phyloP scores from a whole-genome alignment of 2,329 filamentous ascomycete genomes.

The Diplodia seriata region DNA sequence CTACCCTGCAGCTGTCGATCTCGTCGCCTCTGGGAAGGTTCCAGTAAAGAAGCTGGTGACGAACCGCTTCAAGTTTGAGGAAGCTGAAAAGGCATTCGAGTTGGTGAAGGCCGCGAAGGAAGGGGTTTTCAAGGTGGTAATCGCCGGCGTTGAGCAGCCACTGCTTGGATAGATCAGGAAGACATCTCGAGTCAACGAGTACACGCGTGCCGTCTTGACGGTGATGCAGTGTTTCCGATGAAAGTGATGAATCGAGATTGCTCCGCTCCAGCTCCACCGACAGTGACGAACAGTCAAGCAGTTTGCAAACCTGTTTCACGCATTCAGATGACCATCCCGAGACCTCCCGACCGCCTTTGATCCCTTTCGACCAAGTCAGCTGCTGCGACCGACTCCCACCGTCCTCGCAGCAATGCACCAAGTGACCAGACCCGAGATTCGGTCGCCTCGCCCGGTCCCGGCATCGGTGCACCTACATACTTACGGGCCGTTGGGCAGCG shows the following conservation, averaged over 20 bases:
- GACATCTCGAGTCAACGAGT: not conserved
- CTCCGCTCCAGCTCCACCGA: not conserved
- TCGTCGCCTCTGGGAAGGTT: slow-evolving; percentile 59
- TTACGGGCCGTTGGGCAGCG: not conserved
- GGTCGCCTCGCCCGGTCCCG: slow-evolving; percentile 4
- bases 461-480: not conserved
- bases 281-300: not conserved
- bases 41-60: slow-evolving; percentile 51
- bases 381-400: not conserved
- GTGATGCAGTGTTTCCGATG: not conserved
- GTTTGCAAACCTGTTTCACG: not conserved
- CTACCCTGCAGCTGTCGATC: slow-evolving; percentile 58
- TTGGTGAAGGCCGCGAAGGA: slow-evolving; percentile 49
- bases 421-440: not conserved
- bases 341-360: not conserved
- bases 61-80: slow-evolving; percentile 53
- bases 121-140: slow-evolving; percentile 55
- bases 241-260: slow-evolving; percentile 4
- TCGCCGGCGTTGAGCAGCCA: slow-evolving; percentile 48
- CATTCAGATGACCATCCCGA: not conserved
- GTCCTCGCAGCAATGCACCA: not conserved
- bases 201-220: not conserved
- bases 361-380: not conserved
- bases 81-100: slow-evolving; percentile 58
- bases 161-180: not conserved